Evolutionary conservation across 2,329 filamentous ascomycete genomes (phyloP).

Genomic region (Talaromyces islandicus): DNA sequence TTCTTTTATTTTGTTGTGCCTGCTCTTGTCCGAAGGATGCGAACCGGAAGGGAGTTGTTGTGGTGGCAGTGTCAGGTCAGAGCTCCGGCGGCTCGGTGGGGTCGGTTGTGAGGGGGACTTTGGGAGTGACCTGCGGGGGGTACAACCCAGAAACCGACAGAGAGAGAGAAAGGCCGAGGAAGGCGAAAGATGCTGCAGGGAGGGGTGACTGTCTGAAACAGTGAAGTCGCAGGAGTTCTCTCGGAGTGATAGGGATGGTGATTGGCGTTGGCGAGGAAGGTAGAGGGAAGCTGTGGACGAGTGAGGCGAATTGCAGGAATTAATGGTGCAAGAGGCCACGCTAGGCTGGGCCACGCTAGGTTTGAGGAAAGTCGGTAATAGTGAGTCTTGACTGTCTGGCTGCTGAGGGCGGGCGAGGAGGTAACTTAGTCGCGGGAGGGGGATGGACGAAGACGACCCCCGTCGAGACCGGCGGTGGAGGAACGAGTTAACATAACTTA

Average conservation of each 20-base stretch:
- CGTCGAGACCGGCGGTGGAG: too few species aligned
- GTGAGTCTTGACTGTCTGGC: too few species aligned
- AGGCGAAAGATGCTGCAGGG: not conserved
- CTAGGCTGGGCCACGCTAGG: not conserved
- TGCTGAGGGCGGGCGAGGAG: too few species aligned
- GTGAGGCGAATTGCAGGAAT: not conserved
- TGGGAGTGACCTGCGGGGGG: not conserved
- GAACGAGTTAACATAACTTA: too few species aligned
- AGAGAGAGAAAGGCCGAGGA: not conserved
- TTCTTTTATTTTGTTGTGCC: not conserved
- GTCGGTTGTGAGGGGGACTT: not conserved
- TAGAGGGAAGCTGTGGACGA: not conserved
- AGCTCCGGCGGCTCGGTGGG: constrained; percentile 2
- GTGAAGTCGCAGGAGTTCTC: not conserved
- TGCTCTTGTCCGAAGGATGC: not conserved
- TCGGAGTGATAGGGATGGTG: not conserved
- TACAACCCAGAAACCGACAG: not conserved
- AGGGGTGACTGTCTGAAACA: not conserved
- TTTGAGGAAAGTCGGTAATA: too few species aligned
- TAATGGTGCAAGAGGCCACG: not conserved
- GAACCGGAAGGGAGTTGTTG: not conserved
- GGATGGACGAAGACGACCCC: too few species aligned
- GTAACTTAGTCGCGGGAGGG: too few species aligned
- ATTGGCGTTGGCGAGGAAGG: not conserved
- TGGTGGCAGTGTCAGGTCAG: not conserved